Conservation (phyloP, 2,329 filamentous ascomycete species). For the Talaromyces sp. region DNA sequence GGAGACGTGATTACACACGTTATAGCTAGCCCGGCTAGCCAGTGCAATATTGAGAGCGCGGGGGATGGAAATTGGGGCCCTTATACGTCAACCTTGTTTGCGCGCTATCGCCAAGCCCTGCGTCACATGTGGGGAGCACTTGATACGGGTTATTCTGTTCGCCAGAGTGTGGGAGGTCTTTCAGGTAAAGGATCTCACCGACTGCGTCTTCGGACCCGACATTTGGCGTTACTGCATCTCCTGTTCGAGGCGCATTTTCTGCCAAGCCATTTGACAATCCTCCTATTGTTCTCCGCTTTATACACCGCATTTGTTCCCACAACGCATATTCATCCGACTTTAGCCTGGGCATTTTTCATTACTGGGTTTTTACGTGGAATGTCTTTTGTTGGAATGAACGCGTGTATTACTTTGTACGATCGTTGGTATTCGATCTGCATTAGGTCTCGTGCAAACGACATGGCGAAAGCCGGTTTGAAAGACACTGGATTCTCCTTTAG, state of each 20-base stretch:
- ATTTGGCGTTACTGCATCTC: conserved; percentile 60
- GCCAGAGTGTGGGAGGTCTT: conserved; percentile 28
- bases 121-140: conserved; percentile 71
- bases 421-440: conserved; percentile 63
- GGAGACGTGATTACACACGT: conserved; percentile 64
- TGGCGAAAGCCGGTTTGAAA: conserved; percentile 61
- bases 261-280: conserved; percentile 62
- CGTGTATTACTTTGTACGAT: conserved; percentile 66
- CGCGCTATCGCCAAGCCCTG: conserved; percentile 68
- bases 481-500: conserved; percentile 62
- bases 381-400: conserved; percentile 61
- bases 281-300: conserved; percentile 59
- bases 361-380: conserved; percentile 59
- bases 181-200: conserved; percentile 3
- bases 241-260: conserved; percentile 70
- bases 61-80: conserved; percentile 49
- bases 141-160: conserved; percentile 62
- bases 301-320: conserved; percentile 55
- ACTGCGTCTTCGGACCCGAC: conserved; percentile 33
- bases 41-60: conserved; percentile 66
- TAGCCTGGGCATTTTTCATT: conserved; percentile 58
- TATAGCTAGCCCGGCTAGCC: conserved; percentile 66
- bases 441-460: conserved; percentile 60
- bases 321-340: conserved; percentile 50
- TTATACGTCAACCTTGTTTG: conserved; percentile 53